These are phyloP conservation scores for Syzygium malaccense DNA, from an alignment of 441 rosid genomes.

Conservation along the genomic window DNA sequence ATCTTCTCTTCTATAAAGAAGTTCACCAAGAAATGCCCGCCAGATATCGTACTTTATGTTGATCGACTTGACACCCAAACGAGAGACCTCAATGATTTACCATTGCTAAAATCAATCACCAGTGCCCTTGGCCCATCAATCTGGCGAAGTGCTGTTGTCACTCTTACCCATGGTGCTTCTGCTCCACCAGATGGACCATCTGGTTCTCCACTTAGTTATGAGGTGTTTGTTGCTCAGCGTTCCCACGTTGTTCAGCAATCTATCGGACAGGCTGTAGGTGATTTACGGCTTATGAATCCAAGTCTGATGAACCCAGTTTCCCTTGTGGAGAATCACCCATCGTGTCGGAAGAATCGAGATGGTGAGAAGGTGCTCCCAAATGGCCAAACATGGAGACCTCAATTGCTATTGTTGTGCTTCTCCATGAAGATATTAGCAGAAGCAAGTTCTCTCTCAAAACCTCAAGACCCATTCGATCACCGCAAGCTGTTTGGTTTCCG, in stretches of 20 bases:
- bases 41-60: conserved; percentile 85
- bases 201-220: conserved; percentile 84
- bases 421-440: conserved; percentile 82
- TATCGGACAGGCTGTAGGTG: conserved; percentile 90
- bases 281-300: conserved; percentile 78
- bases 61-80: conserved; percentile 81
- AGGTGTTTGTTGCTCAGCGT: conserved; percentile 84
- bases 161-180: conserved; percentile 89
- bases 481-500: conserved; percentile 81
- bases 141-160: conserved; percentile 78
- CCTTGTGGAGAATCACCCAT: conserved; percentile 82
- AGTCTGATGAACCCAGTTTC: conserved; percentile 87
- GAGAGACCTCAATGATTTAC: conserved; percentile 76
- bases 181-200: conserved; percentile 97
- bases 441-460: conserved; percentile 68
- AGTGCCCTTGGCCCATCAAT: conserved; percentile 62
- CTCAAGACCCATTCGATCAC: conserved; percentile 76
- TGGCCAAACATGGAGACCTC: conserved; percentile 89
- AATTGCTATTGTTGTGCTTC: conserved; percentile 58
- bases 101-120: conserved; percentile 62
- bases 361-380: conserved; percentile 89
- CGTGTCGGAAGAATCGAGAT: conserved; percentile 79
- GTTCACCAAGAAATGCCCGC: conserved; percentile 60
- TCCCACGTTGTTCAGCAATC: conserved; percentile 90
- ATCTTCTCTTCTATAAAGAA: conserved; percentile 58